Base-by-base conservation (phyloP, 2,329 filamentous ascomycete genomes). In the Pseudofabraea citricarpa region DNA sequence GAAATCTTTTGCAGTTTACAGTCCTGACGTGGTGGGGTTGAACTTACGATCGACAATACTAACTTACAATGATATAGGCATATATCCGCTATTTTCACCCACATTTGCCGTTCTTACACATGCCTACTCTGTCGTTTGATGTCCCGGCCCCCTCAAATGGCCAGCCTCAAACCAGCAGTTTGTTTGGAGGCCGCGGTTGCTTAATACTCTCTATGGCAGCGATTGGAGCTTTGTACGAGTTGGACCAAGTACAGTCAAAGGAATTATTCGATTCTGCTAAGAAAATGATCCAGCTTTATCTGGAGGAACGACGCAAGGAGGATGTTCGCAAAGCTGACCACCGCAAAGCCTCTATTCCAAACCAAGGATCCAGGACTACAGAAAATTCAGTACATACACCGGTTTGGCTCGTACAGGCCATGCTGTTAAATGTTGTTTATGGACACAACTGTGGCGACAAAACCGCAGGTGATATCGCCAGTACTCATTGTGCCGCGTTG, bases 391-490 rank as follows among this genome's bases (percentile, higher is more conserved):
- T 81, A 29, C 81, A 88, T 53, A 91, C 90, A 2, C 91, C 91
- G 1, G 74, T 96, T 31, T 97, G 91, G 90, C 75, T 98, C 20
- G 90, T 97, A 13, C 93, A 97, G 65, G 89, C 91, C 0, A 97
- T 97, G 91, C 72, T 97, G 7, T 74, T 98, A 40, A 97, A 95
- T 60, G 87, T 97, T 27, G 87, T 96, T 13, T 97, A 95, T 61
- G 91, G 91, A 12, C 88, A 96, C 64, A 94, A 95, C 54, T 95
- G 90, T 61, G 89, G 87, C 27, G 91, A 97, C 62, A 91, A 94
- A 68, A 84, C 82, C 42, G 86, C 89, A 18, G 89, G 87, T 47
- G 90, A 96, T 61, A 94, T 95, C 57, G 91, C 91, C 1, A 90
- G 85, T 50, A 95, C 87, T 1, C 91, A 97, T 61, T 94, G 88